Conservation (phyloP, 352 stramenopile species). For the Phytophthora sansomeana region DNA sequence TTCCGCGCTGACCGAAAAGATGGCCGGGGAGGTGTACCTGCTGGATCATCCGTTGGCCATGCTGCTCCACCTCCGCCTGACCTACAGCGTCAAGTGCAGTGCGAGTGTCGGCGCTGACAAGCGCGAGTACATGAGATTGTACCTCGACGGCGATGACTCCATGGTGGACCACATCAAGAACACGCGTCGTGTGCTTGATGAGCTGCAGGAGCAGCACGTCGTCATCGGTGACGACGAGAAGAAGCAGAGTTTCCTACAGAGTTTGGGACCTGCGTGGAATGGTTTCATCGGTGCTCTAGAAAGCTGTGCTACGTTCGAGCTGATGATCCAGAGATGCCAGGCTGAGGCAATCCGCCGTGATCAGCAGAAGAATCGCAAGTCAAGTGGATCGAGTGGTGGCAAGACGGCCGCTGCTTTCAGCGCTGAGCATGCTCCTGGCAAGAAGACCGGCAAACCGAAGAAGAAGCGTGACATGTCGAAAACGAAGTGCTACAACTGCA, state of each 20-base stretch:
- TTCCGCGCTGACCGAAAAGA: conserved; percentile 7
- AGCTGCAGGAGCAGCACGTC: background rate
- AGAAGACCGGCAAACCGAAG: background rate
- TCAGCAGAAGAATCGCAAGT: background rate
- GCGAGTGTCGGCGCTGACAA: background rate
- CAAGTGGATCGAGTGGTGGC: background rate
- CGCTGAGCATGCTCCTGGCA: background rate
- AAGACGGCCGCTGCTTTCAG: background rate
- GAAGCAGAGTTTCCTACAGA: background rate
- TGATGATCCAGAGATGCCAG: background rate
- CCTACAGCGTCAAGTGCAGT: conserved; percentile 21
- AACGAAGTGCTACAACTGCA: conserved; percentile 11
- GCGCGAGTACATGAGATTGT: no score
- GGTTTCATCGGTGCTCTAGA: background rate
- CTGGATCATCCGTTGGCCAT: conserved; percentile 15
- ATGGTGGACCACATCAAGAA: background rate
- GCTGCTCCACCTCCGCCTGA: conserved; percentile 3
- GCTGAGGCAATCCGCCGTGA: background rate
- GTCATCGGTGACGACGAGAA: background rate
- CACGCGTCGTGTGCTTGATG: background rate
- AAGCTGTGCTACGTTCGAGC: background rate
- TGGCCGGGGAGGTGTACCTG: conserved; percentile 16
- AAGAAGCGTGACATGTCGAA: background rate
- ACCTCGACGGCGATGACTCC: no score
- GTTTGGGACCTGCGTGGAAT: background rate